A percentile compares a stretch with the other conserved stretches of the same genome.
Evolutionary conservation across 2,329 filamentous ascomycete genomes (phyloP).

Genomic region (Canariomyces notabilis): DNA sequence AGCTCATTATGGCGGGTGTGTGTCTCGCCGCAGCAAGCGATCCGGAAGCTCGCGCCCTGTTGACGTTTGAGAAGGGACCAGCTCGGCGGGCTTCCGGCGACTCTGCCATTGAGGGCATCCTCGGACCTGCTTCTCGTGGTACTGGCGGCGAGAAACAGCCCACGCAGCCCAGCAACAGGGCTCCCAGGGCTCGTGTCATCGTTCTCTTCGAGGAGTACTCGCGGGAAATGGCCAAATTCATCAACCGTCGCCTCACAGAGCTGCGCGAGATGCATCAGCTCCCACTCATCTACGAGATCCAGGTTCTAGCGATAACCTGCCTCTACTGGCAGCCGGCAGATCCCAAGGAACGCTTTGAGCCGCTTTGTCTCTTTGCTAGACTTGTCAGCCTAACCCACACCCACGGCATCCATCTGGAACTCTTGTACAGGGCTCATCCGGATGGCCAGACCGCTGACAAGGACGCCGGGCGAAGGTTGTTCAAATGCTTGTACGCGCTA

Average conservation of each 20-base stretch:
- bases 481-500: constrained; percentile 37
- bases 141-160: background rate
- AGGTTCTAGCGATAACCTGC: constrained; percentile 20
- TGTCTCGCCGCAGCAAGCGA: constrained; percentile 24
- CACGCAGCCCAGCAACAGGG: background rate
- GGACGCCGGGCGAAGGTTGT: constrained; percentile 7
- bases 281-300: constrained; percentile 14
- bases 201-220: constrained; percentile 18
- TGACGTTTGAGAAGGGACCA: constrained; percentile 6
- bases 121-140: background rate
- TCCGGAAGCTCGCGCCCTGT: constrained; percentile 7
- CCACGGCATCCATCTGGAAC: constrained; percentile 21
- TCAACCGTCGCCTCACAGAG: constrained; percentile 17
- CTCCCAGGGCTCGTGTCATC: background rate
- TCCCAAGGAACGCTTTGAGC: constrained; percentile 15
- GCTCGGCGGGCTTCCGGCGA: background rate
- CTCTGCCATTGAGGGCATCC: background rate
- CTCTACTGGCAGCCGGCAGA: constrained; percentile 22
- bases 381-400: constrained; percentile 20
- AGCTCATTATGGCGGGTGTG: constrained; percentile 19
- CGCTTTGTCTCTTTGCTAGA: constrained; percentile 14
- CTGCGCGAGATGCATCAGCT: constrained; percentile 16
- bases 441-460: background rate
- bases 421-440: constrained; percentile 3
- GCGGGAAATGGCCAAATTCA: constrained; percentile 18